Conservation (phyloP, 2,329 filamentous ascomycete genomes). For the Neospermospora avenae region DNA sequence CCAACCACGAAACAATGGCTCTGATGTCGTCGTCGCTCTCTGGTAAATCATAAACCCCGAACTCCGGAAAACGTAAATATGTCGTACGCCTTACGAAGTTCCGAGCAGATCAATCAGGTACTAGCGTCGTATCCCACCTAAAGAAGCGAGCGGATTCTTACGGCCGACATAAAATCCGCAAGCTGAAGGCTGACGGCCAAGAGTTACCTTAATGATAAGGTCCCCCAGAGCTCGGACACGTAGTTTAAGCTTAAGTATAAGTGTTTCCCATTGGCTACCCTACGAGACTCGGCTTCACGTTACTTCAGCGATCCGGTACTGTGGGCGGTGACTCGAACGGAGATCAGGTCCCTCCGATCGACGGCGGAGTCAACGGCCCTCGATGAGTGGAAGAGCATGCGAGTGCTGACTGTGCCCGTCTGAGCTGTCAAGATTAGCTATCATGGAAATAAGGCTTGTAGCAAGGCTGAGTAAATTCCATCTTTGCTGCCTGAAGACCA, state of each 20-base stretch:
- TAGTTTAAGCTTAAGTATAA: background rate
- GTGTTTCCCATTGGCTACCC: background rate
- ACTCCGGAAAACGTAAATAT: background rate
- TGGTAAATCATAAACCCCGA: background rate
- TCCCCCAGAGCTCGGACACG: background rate
- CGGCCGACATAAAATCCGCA: background rate
- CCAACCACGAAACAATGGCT: background rate
- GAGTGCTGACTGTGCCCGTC: slow-evolving; percentile 11
- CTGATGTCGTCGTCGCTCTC: background rate
- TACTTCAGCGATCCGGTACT: background rate
- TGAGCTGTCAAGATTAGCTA: background rate
- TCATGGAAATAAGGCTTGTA: background rate
- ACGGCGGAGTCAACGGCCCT: background rate
- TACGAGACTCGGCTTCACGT: slow-evolving; percentile 1
- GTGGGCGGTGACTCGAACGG: slow-evolving; percentile 7
- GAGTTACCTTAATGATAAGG: background rate
- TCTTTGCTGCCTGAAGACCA: slow-evolving; percentile 4
- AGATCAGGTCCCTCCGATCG: background rate
- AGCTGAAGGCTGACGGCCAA: background rate
- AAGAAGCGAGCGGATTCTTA: slow-evolving; percentile 2
- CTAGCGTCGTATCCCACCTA: background rate
- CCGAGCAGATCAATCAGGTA: background rate
- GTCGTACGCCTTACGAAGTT: background rate
- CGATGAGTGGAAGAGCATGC: slow-evolving; percentile 1
- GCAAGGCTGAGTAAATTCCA: slow-evolving; percentile 10